A percentile compares a stretch with the other conserved stretches of the same genome.
Evolutionary conservation across 202 grass and related monocot genomes (phyloP).

Genomic region (Cymbopogon flexuosus): DNA sequence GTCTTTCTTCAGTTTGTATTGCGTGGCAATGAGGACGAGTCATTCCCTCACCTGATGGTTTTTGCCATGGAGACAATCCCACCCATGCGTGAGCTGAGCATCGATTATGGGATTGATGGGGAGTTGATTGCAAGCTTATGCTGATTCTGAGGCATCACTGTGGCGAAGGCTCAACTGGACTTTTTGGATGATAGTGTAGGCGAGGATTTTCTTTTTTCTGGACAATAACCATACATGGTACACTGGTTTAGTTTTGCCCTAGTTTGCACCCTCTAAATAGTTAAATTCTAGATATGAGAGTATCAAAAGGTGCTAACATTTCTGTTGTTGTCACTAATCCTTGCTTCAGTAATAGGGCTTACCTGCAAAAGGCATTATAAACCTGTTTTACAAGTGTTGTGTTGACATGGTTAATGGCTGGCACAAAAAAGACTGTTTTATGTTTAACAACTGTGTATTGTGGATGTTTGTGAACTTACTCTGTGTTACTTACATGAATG

Average conservation of each 20-base stretch:
- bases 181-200: slow-evolving; percentile 24
- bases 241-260: slow-evolving; percentile 3
- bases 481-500: neutral
- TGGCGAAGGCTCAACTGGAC: neutral
- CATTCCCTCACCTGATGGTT: slow-evolving; percentile 59
- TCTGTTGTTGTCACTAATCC: neutral
- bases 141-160: neutral
- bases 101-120: slow-evolving; percentile 51
- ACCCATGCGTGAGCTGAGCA: slow-evolving; percentile 63
- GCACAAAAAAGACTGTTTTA: neutral
- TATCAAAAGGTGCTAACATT: neutral
- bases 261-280: slow-evolving; percentile 13
- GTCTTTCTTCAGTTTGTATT: slow-evolving; percentile 61
- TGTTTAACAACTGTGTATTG: neutral
- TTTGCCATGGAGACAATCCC: slow-evolving; percentile 83
- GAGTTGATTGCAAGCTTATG: neutral
- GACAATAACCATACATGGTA: neutral
- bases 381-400: slow-evolving; percentile 6
- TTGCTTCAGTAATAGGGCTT: neutral
- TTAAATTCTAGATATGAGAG: neutral
- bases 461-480: neutral
- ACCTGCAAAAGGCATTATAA: neutral
- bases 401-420: slow-evolving; percentile 6
- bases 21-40: slow-evolving; percentile 47
- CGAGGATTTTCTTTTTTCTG: neutral